Evolutionary conservation across 768 basidiomycete species (phyloP), one percentile per base, ranked within the genome.

Genomic region (Mrakia blollopis): DNA sequence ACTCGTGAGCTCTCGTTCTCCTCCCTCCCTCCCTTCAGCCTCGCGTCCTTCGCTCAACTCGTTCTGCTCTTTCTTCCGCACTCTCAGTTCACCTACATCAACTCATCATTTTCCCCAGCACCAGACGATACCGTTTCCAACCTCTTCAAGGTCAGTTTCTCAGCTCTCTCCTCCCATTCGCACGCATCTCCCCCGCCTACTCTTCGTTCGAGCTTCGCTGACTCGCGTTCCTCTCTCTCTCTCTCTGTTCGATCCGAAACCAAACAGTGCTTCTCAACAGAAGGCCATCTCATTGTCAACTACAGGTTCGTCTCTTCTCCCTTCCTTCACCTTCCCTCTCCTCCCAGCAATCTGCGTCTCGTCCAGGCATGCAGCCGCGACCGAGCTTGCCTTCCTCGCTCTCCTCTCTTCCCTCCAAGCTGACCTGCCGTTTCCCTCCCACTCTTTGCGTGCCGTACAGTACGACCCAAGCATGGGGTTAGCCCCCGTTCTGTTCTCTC

Each of bases 261-360:
- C 39, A 3, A 77, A 8, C 81, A 92, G 91, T 92, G 91, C 52
- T 94, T 93, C 82, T 88, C 90, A 3, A 94, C 93, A 0, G 92
- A 94, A 80, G 91, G 91, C 0, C 92, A 93, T 83, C 86, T 95
- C 79, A 93, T 94, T 81, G 93, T 95, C 52, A 94, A 95, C 83
- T 95, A 94, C 82, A 93, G 91, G 92, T 89, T 68, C n/a, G 14
- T 39, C 25, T 41, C n/a, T 14, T 10, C 60, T 62, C 30, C 32
- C 14, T 21, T 30, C 61, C 25, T 35, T 6, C 44, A 28, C 57
- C 25, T 30, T 16, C 21, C 35, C n/a, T n/a, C n/a, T 23, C 0
- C 3, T 61, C 16, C 13, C 25, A 14, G 35, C 23, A 11, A 21
- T 2, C 47, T 50, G 47, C 47, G 47, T 50, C 18, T 14, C 44